These are phyloP conservation scores for Fusarium multiceps DNA, from an alignment of 2,329 filamentous ascomycete genomes.

Conservation along the genomic window DNA sequence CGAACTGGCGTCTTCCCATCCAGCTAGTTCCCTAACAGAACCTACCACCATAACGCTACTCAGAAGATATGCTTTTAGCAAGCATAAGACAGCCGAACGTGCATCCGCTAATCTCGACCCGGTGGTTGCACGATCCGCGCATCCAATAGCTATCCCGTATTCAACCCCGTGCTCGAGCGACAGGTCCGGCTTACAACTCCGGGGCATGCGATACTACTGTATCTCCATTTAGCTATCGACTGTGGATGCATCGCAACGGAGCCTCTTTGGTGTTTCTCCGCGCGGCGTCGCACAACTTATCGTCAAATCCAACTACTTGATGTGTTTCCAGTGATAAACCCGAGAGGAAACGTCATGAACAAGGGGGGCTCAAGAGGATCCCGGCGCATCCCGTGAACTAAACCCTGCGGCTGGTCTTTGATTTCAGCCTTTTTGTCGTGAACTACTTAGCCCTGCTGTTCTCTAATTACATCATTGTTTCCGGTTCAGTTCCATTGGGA, in stretches of 20 bases:
- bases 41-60: fast-evolving
- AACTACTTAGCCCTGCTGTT: not conserved
- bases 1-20: not conserved
- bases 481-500: slow-evolving; percentile 9
- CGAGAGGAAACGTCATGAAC: slow-evolving; percentile 31
- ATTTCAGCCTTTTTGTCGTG: not conserved
- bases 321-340: slow-evolving; percentile 30
- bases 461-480: slow-evolving; percentile 19
- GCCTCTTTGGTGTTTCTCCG: slow-evolving; percentile 28
- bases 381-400: not conserved
- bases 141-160: slow-evolving; percentile 47
- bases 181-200: slow-evolving; percentile 41
- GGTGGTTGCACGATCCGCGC: slow-evolving; percentile 32
- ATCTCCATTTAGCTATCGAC: slow-evolving; percentile 25
- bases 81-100: slow-evolving; percentile 26
- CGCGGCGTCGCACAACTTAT: slow-evolving; percentile 8
- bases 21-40: slow-evolving; percentile 22
- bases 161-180: slow-evolving; percentile 50
- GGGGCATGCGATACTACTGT: not conserved
- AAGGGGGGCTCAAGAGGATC: slow-evolving; percentile 10
- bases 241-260: slow-evolving; percentile 20
- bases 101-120: slow-evolving; percentile 45
- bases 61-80: not conserved
- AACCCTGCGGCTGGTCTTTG: not conserved
- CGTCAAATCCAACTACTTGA: slow-evolving; percentile 17